Percentiles rank a stretch among this genome's conserved stretches.
phyloP scores from a whole-genome alignment of 306 rosid species.

The Acacia confusa region DNA sequence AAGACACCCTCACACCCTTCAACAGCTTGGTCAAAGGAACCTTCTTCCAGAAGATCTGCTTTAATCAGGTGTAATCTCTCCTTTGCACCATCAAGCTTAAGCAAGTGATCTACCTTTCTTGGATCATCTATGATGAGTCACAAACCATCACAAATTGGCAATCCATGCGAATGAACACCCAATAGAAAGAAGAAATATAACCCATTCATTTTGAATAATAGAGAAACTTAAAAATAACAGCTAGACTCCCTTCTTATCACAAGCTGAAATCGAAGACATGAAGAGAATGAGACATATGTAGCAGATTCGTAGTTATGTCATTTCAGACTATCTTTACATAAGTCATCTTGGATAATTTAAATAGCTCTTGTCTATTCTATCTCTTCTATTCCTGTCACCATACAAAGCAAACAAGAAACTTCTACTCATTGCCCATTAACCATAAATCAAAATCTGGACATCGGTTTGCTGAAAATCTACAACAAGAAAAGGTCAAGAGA shows the following conservation, averaged over 20 bases:
- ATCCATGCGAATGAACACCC: neutral
- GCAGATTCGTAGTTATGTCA: neutral
- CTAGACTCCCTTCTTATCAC: neutral
- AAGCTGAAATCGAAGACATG: neutral
- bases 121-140: neutral
- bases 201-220: neutral
- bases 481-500: neutral
- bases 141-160: neutral
- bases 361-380: neutral
- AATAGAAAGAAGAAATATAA: neutral
- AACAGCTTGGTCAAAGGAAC: neutral
- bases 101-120: conserved; percentile 2
- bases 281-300: neutral
- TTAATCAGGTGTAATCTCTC: neutral
- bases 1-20: conserved; percentile 7
- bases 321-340: neutral
- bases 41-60: conserved; percentile 2
- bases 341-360: neutral
- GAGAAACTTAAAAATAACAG: neutral
- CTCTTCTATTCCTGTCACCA: neutral
- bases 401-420: neutral
- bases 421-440: neutral
- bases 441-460: neutral
- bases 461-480: neutral
- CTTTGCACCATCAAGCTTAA: conserved; percentile 13